Base-by-base conservation (phyloP, 345 rosid species). In the Populus davidiana region DNA sequence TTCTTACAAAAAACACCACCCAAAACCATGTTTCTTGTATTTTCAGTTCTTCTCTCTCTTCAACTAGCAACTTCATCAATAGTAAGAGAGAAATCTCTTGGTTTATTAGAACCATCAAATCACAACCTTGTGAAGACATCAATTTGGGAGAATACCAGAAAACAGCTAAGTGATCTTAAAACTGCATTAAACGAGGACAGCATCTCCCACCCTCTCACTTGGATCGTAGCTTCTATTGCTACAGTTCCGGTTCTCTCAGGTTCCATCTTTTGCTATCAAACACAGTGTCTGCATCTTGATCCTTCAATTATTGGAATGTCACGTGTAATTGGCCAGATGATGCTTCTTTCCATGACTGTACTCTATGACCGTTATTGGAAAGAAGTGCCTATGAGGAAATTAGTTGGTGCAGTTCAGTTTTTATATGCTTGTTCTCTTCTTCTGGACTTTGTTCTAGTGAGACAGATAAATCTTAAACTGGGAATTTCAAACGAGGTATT, bases 241-340 rank as follows among this genome's bases (percentile, higher is more conserved):
- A 78, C 79, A 49, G 95, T 94, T 21, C 98, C 98, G 1, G 31
- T 90, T 79, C 86, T 94, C 70, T 88, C 97, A 12, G 98, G 97
- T 52, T 87, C 95, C 18, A 86, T 90, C 69, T 93, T 93, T 81
- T 94, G 95, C 81, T 93, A 90, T 78, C 98, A 94, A 83, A 89
- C 94, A 8, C 98, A 91, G 79, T 89, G 91, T 64, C 89, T 94
- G 5, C 80, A 87, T 29, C 90, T 94, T 3, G 85, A 91, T 73
- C 88, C 97, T 77, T 80, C 90, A 12, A 77, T 94, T 63, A 82
- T 94, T 20, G 98, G 98, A 73, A 89, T 88, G 93, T 93, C 98
- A 4, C 82, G 90, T 73, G 97, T 94, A 17, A 79, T 86, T 56
- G 92, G 98, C 66, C 98, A 94, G 77, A 66, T 90, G 83, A 82